Conservation (phyloP, 2,329 filamentous ascomycete genomes). For the Rhynchosporium secalis region DNA sequence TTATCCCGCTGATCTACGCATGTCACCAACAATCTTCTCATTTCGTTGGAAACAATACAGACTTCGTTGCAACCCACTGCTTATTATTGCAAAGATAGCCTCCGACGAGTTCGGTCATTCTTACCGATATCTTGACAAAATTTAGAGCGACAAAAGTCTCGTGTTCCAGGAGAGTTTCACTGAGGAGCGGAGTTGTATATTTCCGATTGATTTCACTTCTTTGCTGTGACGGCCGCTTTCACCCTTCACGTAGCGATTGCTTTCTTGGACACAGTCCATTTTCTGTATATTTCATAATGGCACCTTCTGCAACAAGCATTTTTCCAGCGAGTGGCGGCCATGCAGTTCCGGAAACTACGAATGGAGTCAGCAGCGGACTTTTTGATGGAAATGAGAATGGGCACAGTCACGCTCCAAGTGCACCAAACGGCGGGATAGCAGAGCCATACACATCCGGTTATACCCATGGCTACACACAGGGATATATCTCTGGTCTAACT, state of each 20-base stretch:
- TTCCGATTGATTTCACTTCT: neutral
- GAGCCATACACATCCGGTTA: conserved; percentile 28
- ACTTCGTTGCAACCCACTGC: neutral
- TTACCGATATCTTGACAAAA: too few relatives aligned
- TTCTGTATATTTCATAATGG: conserved; percentile 26
- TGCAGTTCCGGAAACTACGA: conserved; percentile 28
- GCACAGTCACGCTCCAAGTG: neutral
- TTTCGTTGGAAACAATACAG: neutral
- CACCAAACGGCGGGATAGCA: neutral
- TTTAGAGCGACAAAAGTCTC: neutral
- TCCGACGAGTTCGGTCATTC: too few relatives aligned
- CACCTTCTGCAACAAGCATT: conserved; percentile 34
- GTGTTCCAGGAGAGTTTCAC: neutral
- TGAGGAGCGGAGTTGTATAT: neutral
- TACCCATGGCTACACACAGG: conserved; percentile 33
- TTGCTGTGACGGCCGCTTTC: neutral
- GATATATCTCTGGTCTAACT: conserved; percentile 26
- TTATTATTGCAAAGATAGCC: neutral
- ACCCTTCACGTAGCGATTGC: neutral
- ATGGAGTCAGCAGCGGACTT: conserved; percentile 23
- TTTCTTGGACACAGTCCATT: neutral
- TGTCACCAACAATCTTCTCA: neutral
- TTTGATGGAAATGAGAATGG: neutral
- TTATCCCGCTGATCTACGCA: neutral
- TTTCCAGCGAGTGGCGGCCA: neutral